Evolutionary conservation across 2,329 filamentous ascomycete genomes (phyloP).

Genomic region (Neopestalotiopsis sp.): DNA sequence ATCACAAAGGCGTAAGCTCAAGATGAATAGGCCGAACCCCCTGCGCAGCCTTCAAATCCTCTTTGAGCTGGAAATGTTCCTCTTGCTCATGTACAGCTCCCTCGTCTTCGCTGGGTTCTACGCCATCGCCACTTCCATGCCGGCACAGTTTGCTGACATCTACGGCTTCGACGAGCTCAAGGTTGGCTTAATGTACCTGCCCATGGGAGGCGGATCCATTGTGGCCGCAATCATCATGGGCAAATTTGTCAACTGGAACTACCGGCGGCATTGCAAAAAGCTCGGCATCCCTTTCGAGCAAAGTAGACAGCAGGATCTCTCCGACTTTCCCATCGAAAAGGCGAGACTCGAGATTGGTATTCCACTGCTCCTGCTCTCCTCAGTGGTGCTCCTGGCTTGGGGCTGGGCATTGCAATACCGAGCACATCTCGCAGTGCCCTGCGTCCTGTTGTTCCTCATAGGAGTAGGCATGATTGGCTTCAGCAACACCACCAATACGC

Average conservation of each 20-base stretch:
- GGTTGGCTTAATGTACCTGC: constrained; percentile 47
- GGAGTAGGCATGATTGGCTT: constrained; percentile 45
- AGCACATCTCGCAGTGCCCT: constrained; percentile 39
- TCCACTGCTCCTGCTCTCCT: constrained; percentile 50
- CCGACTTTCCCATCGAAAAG: constrained; percentile 37
- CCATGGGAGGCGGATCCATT: constrained; percentile 43
- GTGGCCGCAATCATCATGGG: constrained; percentile 45
- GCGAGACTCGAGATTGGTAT: constrained; percentile 42
- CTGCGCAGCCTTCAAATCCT: constrained; percentile 41
- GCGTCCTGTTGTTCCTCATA: constrained; percentile 42
- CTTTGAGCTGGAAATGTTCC: constrained; percentile 41
- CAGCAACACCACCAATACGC: constrained; percentile 47
- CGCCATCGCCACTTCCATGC: constrained; percentile 38
- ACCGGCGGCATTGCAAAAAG: constrained; percentile 55
- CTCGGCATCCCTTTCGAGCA: constrained; percentile 55
- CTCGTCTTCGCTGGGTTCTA: constrained; percentile 43
- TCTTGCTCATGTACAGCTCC: constrained; percentile 40
- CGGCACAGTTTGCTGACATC: constrained; percentile 41
- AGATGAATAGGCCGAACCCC: constrained; percentile 36
- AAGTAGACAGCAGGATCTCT: constrained; percentile 46
- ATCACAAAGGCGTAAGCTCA: constrained; percentile 25
- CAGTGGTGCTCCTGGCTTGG: constrained; percentile 42
- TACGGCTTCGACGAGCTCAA: constrained; percentile 60
- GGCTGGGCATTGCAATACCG: constrained; percentile 42
- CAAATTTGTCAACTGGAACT: constrained; percentile 65